These are phyloP conservation scores for Amaranthus cruentus DNA, from an alignment of 148 eudicot species.

Conservation along the genomic window DNA sequence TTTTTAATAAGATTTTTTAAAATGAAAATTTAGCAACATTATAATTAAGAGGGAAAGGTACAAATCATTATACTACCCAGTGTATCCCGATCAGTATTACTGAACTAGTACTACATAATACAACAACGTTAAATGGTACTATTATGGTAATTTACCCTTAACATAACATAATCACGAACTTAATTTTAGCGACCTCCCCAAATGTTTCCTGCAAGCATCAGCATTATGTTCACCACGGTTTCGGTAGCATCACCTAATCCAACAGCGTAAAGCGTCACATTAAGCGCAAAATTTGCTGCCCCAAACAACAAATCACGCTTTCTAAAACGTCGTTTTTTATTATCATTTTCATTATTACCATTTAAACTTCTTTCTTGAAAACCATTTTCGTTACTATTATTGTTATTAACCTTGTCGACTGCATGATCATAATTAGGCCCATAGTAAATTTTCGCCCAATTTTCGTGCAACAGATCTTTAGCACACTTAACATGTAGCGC, in stretches of 20 bases:
- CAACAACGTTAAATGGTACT: no score
- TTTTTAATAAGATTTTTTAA: no score
- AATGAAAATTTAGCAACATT: no score
- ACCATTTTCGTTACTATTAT: background rate
- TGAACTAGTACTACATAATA: no score
- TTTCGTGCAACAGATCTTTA: constrained; percentile 1
- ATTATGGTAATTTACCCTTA: no score
- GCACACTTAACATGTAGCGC: constrained; percentile 9
- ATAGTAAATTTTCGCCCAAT: background rate
- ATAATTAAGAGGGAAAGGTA: no score
- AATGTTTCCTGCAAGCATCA: background rate
- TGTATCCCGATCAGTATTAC: no score
- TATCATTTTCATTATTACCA: background rate
- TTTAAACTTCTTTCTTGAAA: background rate
- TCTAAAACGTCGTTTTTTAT: background rate
- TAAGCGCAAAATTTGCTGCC: background rate
- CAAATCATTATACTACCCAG: no score
- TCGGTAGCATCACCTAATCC: background rate
- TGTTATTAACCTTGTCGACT: background rate
- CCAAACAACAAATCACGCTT: background rate
- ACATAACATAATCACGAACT: no score
- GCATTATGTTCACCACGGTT: background rate
- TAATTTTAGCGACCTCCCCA: background rate
- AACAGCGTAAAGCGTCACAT: background rate
- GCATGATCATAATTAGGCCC: background rate